Percentiles rank a stretch among this genome's conserved stretches.
Conservation (phyloP, 2,329 filamentous ascomycete species). For the Ophiosphaerella narmari region DNA sequence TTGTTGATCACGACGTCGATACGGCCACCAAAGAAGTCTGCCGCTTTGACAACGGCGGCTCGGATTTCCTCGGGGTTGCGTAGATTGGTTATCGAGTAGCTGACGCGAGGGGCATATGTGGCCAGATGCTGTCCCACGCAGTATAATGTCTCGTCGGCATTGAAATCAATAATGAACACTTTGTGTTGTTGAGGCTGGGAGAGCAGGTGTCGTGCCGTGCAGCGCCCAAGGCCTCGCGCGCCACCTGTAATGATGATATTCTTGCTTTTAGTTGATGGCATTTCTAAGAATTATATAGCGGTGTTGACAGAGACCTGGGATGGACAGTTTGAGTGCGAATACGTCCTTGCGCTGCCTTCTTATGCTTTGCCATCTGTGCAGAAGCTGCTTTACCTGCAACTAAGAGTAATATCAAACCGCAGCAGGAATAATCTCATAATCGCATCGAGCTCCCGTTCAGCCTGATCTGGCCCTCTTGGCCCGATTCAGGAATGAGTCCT, state of each 20-base stretch:
- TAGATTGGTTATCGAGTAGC: constrained; percentile 44
- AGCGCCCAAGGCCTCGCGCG: constrained; percentile 52
- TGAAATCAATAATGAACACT: constrained; percentile 52
- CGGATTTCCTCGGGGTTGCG: constrained; percentile 35
- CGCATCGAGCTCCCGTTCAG: constrained; percentile 12
- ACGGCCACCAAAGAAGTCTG: constrained; percentile 43
- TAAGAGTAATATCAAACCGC: constrained; percentile 1
- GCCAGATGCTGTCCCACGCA: constrained; percentile 35
- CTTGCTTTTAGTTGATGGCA: constrained; percentile 26
- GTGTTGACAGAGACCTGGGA: neutral
- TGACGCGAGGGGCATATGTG: constrained; percentile 32
- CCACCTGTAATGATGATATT: constrained; percentile 48
- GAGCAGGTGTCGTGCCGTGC: constrained; percentile 49
- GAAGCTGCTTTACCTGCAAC: neutral
- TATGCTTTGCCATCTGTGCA: neutral
- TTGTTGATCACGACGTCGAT: constrained; percentile 41
- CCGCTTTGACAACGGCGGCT: constrained; percentile 40
- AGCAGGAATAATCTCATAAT: constrained; percentile 8
- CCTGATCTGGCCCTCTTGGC: constrained; percentile 8
- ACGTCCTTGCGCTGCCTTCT: neutral
- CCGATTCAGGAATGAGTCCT: neutral
- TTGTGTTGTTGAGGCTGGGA: constrained; percentile 43
- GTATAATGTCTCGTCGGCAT: constrained; percentile 45
- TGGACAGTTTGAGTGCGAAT: neutral
- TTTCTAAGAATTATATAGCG: neutral